Percentiles rank a stretch among this genome's conserved stretches.
phyloP scores from a whole-genome alignment of 495 filamentous ascomycete species.

The Ascobolus immersus region DNA sequence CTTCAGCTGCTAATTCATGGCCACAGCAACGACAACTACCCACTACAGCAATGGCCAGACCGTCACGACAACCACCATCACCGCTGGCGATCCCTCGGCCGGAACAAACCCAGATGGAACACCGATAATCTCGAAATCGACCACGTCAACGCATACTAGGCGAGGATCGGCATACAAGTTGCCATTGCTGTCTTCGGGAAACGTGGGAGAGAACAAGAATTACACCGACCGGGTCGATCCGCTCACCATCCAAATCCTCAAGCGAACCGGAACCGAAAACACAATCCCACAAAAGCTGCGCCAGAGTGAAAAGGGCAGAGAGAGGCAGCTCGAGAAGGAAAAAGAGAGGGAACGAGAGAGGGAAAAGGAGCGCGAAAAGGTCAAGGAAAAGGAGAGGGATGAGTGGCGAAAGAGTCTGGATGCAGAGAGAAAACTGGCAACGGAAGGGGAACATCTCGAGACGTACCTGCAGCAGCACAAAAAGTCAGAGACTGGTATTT shows the following conservation, averaged over 20 bases:
- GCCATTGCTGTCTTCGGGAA: too few relatives aligned
- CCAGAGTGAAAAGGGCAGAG: constrained; percentile 25
- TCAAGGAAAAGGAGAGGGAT: constrained; percentile 22
- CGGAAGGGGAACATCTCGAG: constrained; percentile 2
- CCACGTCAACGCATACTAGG: too few relatives aligned
- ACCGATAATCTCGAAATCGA: too few relatives aligned
- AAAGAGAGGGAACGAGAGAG: constrained; percentile 17
- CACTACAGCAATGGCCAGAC: too few relatives aligned
- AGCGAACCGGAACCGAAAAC: constrained; percentile 54
- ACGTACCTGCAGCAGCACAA: not conserved
- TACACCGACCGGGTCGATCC: constrained; percentile 11
- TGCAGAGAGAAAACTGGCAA: constrained; percentile 2
- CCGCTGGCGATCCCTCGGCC: too few relatives aligned
- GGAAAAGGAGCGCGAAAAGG: constrained; percentile 16
- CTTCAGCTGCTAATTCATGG: too few relatives aligned
- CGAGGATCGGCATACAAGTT: too few relatives aligned
- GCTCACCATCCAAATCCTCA: constrained; percentile 36
- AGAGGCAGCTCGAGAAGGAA: constrained; percentile 24
- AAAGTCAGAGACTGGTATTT: constrained; percentile 16
- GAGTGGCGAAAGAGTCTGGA: constrained; percentile 8
- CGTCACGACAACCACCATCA: too few relatives aligned
- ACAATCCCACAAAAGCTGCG: constrained; percentile 42
- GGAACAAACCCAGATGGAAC: too few relatives aligned
- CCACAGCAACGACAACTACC: too few relatives aligned
- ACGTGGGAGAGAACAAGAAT: too few relatives aligned